Evolutionary conservation across 768 basidiomycete genomes (phyloP).

Genomic region (Lentinula edodes): DNA sequence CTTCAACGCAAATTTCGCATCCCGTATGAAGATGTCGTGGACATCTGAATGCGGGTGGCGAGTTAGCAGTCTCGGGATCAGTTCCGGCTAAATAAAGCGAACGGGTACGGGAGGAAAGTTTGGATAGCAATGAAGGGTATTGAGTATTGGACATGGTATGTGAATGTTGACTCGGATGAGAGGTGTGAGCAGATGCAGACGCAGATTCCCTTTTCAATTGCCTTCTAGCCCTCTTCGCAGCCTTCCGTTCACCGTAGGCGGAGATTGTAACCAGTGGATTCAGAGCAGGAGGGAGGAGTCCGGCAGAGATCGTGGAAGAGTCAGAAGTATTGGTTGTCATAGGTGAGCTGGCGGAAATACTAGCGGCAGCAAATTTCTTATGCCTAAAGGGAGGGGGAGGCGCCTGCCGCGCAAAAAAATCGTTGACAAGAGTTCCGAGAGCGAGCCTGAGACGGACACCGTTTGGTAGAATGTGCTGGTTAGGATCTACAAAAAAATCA

Average conservation of each 20-base stretch:
- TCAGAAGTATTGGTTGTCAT: not conserved
- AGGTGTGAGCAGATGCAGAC: constrained; percentile 2
- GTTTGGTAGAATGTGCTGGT: constrained; percentile 68
- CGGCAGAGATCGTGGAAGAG: not conserved
- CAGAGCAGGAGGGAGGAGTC: not conserved
- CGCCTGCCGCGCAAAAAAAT: constrained; percentile 70
- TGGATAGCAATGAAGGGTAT: constrained; percentile 12
- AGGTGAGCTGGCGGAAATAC: constrained; percentile 14
- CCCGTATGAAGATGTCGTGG: constrained; percentile 68
- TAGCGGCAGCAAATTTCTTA: constrained; percentile 21
- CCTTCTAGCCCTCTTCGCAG: not conserved
- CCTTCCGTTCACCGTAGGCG: not conserved
- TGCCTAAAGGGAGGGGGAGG: constrained; percentile 47
- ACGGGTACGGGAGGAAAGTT: constrained; percentile 31
- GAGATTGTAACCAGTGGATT: not conserved
- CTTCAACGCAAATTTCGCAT: constrained; percentile 75
- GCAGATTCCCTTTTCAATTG: not conserved
- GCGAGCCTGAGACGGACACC: constrained; percentile 76
- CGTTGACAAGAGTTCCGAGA: constrained; percentile 73
- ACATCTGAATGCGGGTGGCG: constrained; percentile 60
- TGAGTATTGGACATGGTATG: not conserved
- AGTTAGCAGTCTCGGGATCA: constrained; percentile 56
- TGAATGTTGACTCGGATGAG: not conserved
- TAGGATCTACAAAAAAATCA: constrained; percentile 45
- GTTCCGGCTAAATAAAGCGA: constrained; percentile 56